Percentiles rank a stretch among this genome's conserved stretches.
Evolutionary conservation across 2,329 filamentous ascomycete species (phyloP).

Genomic region (Nemania sp.): DNA sequence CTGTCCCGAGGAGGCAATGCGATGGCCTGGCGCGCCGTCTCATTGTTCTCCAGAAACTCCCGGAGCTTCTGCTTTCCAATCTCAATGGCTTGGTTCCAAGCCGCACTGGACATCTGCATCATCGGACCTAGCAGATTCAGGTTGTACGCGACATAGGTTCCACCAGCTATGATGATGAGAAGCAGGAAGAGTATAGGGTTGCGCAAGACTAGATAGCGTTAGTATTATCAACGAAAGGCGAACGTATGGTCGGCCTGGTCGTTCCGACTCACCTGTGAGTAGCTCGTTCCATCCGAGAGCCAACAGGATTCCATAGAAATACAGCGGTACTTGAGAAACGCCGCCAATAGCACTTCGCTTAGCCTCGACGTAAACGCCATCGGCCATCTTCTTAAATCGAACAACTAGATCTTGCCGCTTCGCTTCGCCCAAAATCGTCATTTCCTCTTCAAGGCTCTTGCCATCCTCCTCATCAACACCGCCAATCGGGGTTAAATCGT

Average conservation of each 20-base stretch:
- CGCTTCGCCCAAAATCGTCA: constrained; percentile 87
- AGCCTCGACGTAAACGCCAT: constrained; percentile 96
- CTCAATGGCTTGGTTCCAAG: constrained; percentile 81
- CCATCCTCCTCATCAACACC: constrained; percentile 94
- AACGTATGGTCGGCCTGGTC: background rate
- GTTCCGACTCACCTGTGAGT: constrained; percentile 71
- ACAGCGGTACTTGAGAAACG: constrained; percentile 89
- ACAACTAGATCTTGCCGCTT: constrained; percentile 91
- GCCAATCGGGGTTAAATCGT: constrained; percentile 85
- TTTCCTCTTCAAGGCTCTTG: constrained; percentile 94
- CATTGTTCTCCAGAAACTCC: constrained; percentile 87
- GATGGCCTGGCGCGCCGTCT: constrained; percentile 81
- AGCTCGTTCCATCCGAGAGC: constrained; percentile 99
- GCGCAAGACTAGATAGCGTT: constrained; percentile 70
- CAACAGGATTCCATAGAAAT: constrained; percentile 89
- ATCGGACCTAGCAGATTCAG: constrained; percentile 97
- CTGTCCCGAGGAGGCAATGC: constrained; percentile 65
- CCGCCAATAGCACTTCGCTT: constrained; percentile 96
- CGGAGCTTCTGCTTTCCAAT: constrained; percentile 90
- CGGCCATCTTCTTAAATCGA: constrained; percentile 97
- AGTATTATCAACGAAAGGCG: constrained; percentile 17
- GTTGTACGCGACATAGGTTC: constrained; percentile 86
- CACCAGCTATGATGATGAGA: constrained; percentile 74
- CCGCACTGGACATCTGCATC: constrained; percentile 91
- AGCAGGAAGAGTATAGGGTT: constrained; percentile 94